Percentiles rank a stretch among this genome's conserved stretches.
phyloP scores from a whole-genome alignment of 768 basidiomycete species.

The Phlebiopsis flavidoalba region DNA sequence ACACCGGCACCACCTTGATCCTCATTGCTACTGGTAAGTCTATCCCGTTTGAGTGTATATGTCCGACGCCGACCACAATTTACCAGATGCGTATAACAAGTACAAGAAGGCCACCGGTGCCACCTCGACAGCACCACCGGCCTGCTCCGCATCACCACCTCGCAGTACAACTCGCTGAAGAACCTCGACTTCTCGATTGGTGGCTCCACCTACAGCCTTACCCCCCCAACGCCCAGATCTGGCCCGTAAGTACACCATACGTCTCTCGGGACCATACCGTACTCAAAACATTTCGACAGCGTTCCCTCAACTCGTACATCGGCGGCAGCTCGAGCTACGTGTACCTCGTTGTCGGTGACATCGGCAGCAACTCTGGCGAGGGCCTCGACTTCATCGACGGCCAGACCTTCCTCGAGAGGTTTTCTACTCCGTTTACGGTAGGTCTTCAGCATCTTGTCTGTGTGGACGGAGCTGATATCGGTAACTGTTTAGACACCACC shows the following conservation, averaged over 20 bases:
- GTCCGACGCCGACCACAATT: not conserved
- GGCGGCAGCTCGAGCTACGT: slow-evolving; percentile 19
- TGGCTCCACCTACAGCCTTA: slow-evolving; percentile 22
- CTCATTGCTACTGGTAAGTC: slow-evolving; percentile 25
- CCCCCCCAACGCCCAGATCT: slow-evolving; percentile 28
- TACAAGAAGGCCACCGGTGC: slow-evolving; percentile 30
- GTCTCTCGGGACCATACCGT: not conserved
- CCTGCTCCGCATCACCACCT: slow-evolving; percentile 23
- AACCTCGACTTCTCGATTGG: slow-evolving; percentile 28
- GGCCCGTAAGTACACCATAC: slow-evolving; percentile 18
- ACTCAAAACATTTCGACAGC: not conserved
- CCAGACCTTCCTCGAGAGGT: slow-evolving; percentile 31
- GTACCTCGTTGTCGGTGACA: slow-evolving; percentile 28
- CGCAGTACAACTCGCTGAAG: slow-evolving; percentile 26
- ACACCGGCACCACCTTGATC: slow-evolving; percentile 32
- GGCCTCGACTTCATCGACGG: slow-evolving; percentile 35
- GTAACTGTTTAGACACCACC: slow-evolving; percentile 17
- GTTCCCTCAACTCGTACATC: slow-evolving; percentile 23
- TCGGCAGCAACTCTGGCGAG: slow-evolving; percentile 18
- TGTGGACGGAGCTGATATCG: not conserved
- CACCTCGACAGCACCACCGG: slow-evolving; percentile 26
- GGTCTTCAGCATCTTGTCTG: not conserved
- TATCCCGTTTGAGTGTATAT: not conserved
- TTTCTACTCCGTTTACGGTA: slow-evolving; percentile 30
- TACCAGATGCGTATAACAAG: slow-evolving; percentile 24